These are phyloP conservation scores for Ramichloridium luteum DNA, from an alignment of 2,329 filamentous ascomycete genomes.

Conservation along the genomic window DNA sequence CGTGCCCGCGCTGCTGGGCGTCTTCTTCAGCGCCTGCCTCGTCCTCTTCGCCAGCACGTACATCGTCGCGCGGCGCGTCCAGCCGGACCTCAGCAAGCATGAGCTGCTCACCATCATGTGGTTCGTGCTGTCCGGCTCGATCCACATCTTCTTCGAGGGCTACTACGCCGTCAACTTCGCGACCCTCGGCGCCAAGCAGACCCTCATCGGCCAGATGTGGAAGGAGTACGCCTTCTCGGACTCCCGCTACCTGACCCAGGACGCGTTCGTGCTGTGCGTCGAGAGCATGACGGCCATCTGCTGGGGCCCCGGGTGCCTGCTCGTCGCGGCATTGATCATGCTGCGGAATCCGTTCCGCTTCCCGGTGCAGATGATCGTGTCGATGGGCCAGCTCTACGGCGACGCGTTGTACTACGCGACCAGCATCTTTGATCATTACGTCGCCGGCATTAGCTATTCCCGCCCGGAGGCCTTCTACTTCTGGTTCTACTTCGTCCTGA, in stretches of 20 bases:
- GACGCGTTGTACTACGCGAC: conserved; percentile 54
- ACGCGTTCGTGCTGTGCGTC: conserved; percentile 76
- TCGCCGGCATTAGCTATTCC: conserved; percentile 43
- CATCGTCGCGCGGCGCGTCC: conserved; percentile 38
- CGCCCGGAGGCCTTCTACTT: conserved; percentile 52
- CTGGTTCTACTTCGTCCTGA: conserved; percentile 53
- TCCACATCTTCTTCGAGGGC: conserved; percentile 76
- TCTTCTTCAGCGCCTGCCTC: conserved; percentile 46
- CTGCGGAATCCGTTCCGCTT: conserved; percentile 44
- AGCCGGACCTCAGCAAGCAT: conserved; percentile 39
- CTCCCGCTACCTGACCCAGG: conserved; percentile 71
- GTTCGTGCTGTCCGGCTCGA: conserved; percentile 60
- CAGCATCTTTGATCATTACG: conserved; percentile 47
- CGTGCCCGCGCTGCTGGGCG: conserved; percentile 45
- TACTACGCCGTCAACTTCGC: conserved; percentile 66
- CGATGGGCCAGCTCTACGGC: conserved; percentile 52
- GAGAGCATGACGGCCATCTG: conserved; percentile 68
- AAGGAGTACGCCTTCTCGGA: conserved; percentile 85
- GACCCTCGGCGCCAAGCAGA: conserved; percentile 53
- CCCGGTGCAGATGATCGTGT: conserved; percentile 48
- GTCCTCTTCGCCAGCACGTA: conserved; percentile 47
- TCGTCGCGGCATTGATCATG: conserved; percentile 44
- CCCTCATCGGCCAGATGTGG: conserved; percentile 75
- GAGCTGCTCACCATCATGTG: conserved; percentile 56
- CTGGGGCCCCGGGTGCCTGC: conserved; percentile 51